Evolutionary conservation across 176 grass and related monocot species (phyloP).

Genomic region (Cenchrus americanus): DNA sequence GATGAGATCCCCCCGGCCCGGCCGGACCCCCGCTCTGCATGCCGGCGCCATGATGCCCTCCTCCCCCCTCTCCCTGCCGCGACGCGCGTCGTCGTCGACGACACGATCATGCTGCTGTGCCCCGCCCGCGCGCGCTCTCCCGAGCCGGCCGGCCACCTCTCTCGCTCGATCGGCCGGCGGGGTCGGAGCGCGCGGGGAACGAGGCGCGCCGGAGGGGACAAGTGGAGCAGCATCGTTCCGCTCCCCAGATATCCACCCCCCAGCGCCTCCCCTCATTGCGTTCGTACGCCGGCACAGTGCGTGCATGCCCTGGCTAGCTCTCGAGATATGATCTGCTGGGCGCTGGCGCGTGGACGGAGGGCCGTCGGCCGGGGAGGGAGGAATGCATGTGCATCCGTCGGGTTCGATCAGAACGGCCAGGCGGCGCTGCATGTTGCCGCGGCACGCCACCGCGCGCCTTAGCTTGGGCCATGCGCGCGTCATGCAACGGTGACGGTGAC

Average conservation of each 20-base stretch:
- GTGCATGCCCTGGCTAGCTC: no score
- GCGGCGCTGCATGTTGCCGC: background rate
- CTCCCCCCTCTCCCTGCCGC: background rate
- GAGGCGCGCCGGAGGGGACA: conserved; percentile 43
- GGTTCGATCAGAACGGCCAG: background rate
- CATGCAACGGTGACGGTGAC: conserved; percentile 49
- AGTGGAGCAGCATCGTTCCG: conserved; percentile 44
- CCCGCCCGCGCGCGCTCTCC: background rate
- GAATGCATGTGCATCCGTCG: background rate
- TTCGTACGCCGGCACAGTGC: conserved; percentile 32
- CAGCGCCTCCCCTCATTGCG: background rate
- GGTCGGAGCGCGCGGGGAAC: conserved; percentile 10
- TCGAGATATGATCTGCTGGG: no score
- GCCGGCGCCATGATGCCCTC: conserved; percentile 54
- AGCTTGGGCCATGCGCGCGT: conserved; percentile 50
- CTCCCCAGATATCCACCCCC: conserved; percentile 28
- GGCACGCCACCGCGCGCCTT: background rate
- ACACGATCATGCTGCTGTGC: conserved; percentile 63
- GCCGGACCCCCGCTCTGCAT: background rate
- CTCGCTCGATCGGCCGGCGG: background rate
- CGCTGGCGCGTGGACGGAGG: background rate
- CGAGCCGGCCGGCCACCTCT: background rate
- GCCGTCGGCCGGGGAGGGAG: background rate
- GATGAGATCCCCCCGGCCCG: conserved; percentile 39
- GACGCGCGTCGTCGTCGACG: conserved; percentile 45